These are phyloP conservation scores for Sclerotinia trifoliorum DNA, from an alignment of 2,329 filamentous ascomycete species.

Conservation along the genomic window DNA sequence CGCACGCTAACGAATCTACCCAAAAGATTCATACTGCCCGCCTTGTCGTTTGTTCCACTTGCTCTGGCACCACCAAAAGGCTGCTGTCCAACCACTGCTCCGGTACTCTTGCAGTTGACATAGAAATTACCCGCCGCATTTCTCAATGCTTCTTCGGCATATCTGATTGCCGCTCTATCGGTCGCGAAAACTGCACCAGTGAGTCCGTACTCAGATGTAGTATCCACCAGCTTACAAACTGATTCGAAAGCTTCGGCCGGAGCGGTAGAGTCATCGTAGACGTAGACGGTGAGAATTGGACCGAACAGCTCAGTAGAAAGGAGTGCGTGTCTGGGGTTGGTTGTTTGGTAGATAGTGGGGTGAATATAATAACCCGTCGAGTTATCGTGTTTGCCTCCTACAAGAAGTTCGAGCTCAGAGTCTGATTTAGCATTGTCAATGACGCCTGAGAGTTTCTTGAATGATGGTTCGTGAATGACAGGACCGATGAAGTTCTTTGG, in stretches of 20 bases:
- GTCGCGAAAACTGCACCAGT: slow-evolving; percentile 74
- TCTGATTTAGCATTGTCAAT: slow-evolving; percentile 81
- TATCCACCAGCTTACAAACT: slow-evolving; percentile 63
- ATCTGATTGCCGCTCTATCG: slow-evolving; percentile 63
- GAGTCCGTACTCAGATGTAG: slow-evolving; percentile 72
- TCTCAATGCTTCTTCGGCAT: slow-evolving; percentile 68
- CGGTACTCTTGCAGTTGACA: slow-evolving; percentile 79
- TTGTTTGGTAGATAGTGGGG: slow-evolving; percentile 77
- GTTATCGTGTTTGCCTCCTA: slow-evolving; percentile 74
- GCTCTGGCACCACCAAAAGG: slow-evolving; percentile 67
- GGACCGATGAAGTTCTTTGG: slow-evolving; percentile 82
- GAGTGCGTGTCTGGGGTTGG: slow-evolving; percentile 70
- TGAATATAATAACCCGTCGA: slow-evolving; percentile 80
- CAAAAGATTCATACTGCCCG: slow-evolving; percentile 62
- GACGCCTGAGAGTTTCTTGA: slow-evolving; percentile 73
- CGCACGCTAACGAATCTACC: slow-evolving; percentile 65
- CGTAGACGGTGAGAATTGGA: slow-evolving; percentile 69
- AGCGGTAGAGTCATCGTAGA: slow-evolving; percentile 68
- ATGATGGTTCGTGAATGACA: slow-evolving; percentile 81
- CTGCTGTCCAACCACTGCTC: slow-evolving; percentile 70
- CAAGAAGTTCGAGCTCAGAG: slow-evolving; percentile 67
- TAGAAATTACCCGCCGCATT: slow-evolving; percentile 81
- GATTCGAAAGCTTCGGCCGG: slow-evolving; percentile 55
- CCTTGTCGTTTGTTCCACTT: slow-evolving; percentile 72
- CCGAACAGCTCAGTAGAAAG: slow-evolving; percentile 80